Evolutionary conservation across 176 grass and related monocot genomes (phyloP).

Genomic region (Tillandsia leiboldiana): DNA sequence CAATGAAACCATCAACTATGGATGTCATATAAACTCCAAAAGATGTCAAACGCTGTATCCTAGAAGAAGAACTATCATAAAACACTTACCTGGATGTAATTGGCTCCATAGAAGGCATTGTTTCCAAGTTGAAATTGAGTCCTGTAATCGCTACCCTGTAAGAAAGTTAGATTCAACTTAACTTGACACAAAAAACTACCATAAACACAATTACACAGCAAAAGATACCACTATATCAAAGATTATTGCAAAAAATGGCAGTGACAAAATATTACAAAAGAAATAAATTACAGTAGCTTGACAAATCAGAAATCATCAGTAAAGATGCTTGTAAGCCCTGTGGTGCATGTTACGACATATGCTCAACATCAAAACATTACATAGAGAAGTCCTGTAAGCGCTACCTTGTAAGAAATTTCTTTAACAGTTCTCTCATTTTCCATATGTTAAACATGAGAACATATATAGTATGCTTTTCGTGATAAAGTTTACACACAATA

Average conservation of each 20-base stretch:
- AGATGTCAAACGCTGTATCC: background rate
- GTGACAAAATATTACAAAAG: background rate
- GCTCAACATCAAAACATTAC: background rate
- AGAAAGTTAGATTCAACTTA: background rate
- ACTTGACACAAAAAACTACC: background rate
- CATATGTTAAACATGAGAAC: background rate
- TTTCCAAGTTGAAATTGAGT: conserved; percentile 51
- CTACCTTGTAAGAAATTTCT: no score
- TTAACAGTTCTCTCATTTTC: background rate
- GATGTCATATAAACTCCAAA: background rate
- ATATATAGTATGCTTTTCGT: background rate
- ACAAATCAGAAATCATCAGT: conserved; percentile 6
- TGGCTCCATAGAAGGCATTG: conserved; percentile 48
- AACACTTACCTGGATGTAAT: conserved; percentile 74
- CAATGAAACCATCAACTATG: no score
- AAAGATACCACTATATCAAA: background rate
- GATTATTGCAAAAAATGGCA: background rate
- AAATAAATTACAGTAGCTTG: background rate
- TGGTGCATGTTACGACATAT: background rate
- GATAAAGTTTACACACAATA: background rate
- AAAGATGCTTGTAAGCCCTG: background rate
- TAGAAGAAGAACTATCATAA: background rate
- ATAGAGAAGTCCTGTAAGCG: background rate
- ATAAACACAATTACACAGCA: background rate
- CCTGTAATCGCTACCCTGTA: conserved; percentile 67